Evolutionary conservation across 106 monocot species (phyloP), one percentile per base, ranked within the genome.

Genomic region (Allium fistulosum): DNA sequence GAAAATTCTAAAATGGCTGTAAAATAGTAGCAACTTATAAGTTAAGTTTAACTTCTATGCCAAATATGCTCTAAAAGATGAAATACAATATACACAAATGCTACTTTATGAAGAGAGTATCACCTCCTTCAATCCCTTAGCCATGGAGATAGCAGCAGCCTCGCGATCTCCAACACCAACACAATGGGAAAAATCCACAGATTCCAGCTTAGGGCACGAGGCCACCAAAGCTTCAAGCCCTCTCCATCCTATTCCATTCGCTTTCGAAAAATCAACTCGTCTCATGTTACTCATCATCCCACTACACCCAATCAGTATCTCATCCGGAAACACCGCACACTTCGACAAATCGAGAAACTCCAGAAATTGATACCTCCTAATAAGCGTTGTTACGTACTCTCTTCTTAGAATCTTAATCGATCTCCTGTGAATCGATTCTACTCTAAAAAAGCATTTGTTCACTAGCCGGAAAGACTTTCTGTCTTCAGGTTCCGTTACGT

Each of bases 181-280:
- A 65, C 90, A 87, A 66, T 85, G 78, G 59, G 90, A 85, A 49
- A 94, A 69, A 57, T 94, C 90, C 66, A 94, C 77, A 4, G 73
- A 57, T 76, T 87, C 87, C 59, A 94, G 74, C 78, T 49, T 48
- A n/a, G 82, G 68, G 56, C 94, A 94, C 22, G 76, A 64, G 46
- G 63, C 61, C 47, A 74, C 87, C 55, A 90, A 13, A 65, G 73
- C 85, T 65, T 79, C 81, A 64, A 94, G 72, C 51, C 94, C 94
- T 18, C 77, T 55, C 90, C 90, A 90, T 37, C 81, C 74, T 15
- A 94, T 77, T 52, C 78, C 83, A 61, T 47, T 71, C 8, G 82
- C 75, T 12, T 87, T 80, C 26, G 80, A 77, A 12, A 94, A 78
- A 57, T 74, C 66, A 46, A 94, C 69, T 4, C 62, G 17, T 58